Base-by-base conservation (phyloP, 192 early-diverging fungal species). In the Coemansia sp. region DNA sequence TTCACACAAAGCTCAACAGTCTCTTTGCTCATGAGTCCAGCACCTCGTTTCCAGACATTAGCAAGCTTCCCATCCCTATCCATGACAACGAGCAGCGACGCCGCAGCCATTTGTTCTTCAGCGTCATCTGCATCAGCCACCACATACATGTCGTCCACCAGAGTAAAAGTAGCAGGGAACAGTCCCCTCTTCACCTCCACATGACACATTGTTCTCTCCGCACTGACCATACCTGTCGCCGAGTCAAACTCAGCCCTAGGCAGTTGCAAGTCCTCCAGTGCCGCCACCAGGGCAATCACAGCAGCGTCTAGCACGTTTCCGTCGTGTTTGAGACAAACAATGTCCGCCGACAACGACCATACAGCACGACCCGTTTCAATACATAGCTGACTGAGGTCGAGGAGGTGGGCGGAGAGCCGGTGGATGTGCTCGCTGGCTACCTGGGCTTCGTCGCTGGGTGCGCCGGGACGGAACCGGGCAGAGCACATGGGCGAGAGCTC, bases 401-500 rank as follows among this genome's bases (percentile, higher is more conserved):
- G 61, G 15, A 61, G 47, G 29, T 60, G 32, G 16, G 35, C 78
- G 52, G 94, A 74, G 22, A 97, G 67, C 22, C 91, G 85, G 68
- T 91, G 73, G 24, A 98, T 79, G 35, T 87, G 84, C 68, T 95
- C 88, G 61, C 92, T 93, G 30, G 92, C 71, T 4, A 89, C 87
- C 78, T 97, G 95, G 12, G 93, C 88, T 34, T 89, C 86, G 68
- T 93, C 92, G 44, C 84, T 78, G 2, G 97, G 97, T 22, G 95
- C 86, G 15, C 95, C 95, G 15, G 93, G 87, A 37, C 87, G 86
- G 84, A 94, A 95, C 13, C 84, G 73, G n/a, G 92, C 83, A 13
- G 91, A 94, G 67, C 92, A 93, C 69, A 97, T 87, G n/a, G 97
- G 89, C 39, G 93, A 90, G 27, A 99, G 79, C 60, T 97, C 95